Percentiles rank a stretch among this genome's conserved stretches.
Evolutionary conservation across 306 rosid genomes (phyloP).

Genomic region (Casuarina cunninghamiana): DNA sequence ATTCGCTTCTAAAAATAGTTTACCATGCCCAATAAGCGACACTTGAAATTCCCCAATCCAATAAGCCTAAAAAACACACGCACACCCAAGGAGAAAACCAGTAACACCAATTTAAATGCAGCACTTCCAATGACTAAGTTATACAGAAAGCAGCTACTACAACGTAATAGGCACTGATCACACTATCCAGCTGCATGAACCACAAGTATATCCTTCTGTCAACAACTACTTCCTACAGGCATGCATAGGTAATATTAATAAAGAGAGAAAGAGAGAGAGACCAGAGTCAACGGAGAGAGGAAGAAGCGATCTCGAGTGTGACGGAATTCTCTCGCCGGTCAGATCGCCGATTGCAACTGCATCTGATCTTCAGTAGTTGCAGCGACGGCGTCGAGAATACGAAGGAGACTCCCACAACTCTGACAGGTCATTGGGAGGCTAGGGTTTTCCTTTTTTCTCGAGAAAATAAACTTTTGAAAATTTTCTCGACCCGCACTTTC

Average conservation of each 20-base stretch:
- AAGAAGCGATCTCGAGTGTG: background rate
- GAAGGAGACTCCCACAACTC: background rate
- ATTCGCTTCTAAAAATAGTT: background rate
- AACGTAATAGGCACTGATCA: background rate
- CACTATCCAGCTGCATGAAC: too few relatives aligned
- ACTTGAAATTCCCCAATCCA: background rate
- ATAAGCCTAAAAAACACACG: background rate
- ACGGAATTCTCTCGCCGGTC: slow-evolving; percentile 12
- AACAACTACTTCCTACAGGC: background rate
- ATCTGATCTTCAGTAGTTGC: slow-evolving; percentile 3
- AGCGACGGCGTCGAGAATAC: slow-evolving; percentile 19
- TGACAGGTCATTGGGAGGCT: slow-evolving; percentile 12
- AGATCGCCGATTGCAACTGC: slow-evolving; percentile 25
- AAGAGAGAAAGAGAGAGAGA: slow-evolving; percentile 1
- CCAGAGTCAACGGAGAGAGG: background rate
- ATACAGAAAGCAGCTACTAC: background rate
- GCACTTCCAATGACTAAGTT: background rate
- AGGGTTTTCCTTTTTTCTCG: slow-evolving; percentile 32
- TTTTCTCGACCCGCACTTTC: slow-evolving; percentile 30
- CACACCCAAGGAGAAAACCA: background rate
- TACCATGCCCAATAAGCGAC: background rate
- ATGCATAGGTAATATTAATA: background rate
- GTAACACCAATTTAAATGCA: background rate
- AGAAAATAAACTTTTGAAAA: slow-evolving; percentile 13
- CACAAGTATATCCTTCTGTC: too few relatives aligned